Evolutionary conservation across 371 early-diverging fungal genomes (phyloP).

Genomic region (Nematocida ausubeli): DNA sequence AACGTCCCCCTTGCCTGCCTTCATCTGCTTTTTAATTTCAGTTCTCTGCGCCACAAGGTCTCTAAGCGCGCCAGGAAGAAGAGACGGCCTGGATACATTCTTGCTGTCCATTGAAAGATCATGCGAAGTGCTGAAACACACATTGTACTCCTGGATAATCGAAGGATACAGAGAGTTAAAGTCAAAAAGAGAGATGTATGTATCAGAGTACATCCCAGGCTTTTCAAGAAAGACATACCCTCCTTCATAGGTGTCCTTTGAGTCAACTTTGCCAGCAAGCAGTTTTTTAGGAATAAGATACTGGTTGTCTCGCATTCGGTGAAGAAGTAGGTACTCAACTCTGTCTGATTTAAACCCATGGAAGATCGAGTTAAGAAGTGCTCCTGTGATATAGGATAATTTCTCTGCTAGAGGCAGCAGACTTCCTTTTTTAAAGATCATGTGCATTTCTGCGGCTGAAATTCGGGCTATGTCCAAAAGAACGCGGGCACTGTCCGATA

Average conservation of each 20-base stretch:
- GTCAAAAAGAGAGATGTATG: slow-evolving; percentile 88
- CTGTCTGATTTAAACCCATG: slow-evolving; percentile 91
- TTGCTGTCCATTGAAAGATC: not conserved
- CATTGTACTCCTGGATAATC: slow-evolving; percentile 98
- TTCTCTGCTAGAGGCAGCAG: slow-evolving; percentile 63
- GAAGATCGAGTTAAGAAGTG: slow-evolving; percentile 70
- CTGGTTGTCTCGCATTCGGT: slow-evolving; percentile 75
- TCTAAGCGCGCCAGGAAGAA: slow-evolving; percentile 78
- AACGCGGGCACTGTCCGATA: not conserved
- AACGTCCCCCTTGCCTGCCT: slow-evolving; percentile 70
- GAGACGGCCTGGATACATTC: slow-evolving; percentile 64
- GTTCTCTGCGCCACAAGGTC: slow-evolving; percentile 82
- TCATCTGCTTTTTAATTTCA: slow-evolving; percentile 77
- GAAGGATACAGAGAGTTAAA: slow-evolving; percentile 99
- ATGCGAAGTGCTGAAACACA: slow-evolving; percentile 85
- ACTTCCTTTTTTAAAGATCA: slow-evolving; percentile 56
- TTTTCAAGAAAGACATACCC: slow-evolving; percentile 96
- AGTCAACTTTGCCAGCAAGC: slow-evolving; percentile 67
- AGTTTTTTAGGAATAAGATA: slow-evolving; percentile 62
- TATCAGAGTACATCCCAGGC: slow-evolving; percentile 78
- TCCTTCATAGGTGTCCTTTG: slow-evolving; percentile 87
- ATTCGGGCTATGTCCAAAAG: not conserved
- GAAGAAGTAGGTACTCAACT: slow-evolving; percentile 90
- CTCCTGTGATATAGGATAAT: slow-evolving; percentile 65
- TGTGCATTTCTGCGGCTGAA: slow-evolving; percentile 22